phyloP scores from a whole-genome alignment of 2,329 filamentous ascomycete genomes.

The Sclerotinia glacialis region DNA sequence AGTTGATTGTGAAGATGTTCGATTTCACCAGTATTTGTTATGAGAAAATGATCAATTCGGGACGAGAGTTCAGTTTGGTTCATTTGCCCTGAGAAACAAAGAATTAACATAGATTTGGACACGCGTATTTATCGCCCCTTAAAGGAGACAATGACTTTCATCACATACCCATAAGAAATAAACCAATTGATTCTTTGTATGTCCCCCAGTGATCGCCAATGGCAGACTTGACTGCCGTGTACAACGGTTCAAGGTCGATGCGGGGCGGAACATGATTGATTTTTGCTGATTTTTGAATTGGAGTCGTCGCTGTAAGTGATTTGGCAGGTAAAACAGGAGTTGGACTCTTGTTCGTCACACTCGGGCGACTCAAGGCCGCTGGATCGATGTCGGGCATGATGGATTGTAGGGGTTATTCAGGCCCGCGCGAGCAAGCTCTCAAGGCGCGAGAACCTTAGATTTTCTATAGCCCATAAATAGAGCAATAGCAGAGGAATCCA shows the following conservation, averaged over 20 bases:
- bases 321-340: conserved; percentile 61
- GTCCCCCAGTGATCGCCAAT: conserved; percentile 62
- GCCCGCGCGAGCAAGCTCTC: conserved; percentile 31
- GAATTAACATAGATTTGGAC: conserved; percentile 35
- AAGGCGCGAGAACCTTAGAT: conserved; percentile 32
- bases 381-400: conserved; percentile 69
- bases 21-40: conserved; percentile 52
- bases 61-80: conserved; percentile 61
- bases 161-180: conserved; percentile 59
- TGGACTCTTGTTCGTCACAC: conserved; percentile 49
- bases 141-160: conserved; percentile 11
- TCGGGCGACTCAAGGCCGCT: conserved; percentile 63
- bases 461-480: conserved; percentile 35
- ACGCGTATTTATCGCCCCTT: not conserved
- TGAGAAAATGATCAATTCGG: conserved; percentile 58
- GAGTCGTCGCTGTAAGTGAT: conserved; percentile 53
- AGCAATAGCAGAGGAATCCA: conserved; percentile 30
- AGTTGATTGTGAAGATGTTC: conserved; percentile 67
- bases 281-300: conserved; percentile 50
- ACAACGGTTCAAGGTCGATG: conserved; percentile 65
- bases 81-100: conserved; percentile 51
- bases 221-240: conserved; percentile 58
- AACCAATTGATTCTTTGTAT: conserved; percentile 62
- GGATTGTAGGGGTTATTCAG: conserved; percentile 27
- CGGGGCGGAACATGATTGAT: conserved; percentile 62